Evolutionary conservation across 768 basidiomycete species (phyloP).

Genomic region (Galerina marginata): DNA sequence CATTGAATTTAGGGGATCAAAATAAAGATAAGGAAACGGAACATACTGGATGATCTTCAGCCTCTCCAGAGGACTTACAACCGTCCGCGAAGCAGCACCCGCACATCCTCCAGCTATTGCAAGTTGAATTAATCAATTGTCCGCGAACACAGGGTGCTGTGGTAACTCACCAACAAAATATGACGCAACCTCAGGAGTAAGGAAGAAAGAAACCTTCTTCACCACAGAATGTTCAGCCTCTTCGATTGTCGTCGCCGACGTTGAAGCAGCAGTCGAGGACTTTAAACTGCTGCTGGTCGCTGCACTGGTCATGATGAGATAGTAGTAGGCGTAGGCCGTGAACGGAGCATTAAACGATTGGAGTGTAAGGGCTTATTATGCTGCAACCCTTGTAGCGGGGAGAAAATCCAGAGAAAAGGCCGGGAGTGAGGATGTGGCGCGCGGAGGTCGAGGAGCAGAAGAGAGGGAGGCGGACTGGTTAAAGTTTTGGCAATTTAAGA

Average conservation of each 20-base stretch:
- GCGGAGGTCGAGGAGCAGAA: background rate
- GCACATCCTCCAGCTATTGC: conserved; percentile 58
- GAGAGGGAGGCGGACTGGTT: conserved; percentile 21
- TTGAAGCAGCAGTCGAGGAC: conserved; percentile 13
- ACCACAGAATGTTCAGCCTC: background rate
- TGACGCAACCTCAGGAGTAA: conserved; percentile 31
- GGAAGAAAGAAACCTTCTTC: conserved; percentile 17
- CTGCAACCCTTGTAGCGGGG: conserved; percentile 7
- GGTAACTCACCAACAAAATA: conserved; percentile 31
- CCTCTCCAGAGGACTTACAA: conserved; percentile 90
- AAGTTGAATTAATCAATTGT: conserved; percentile 10
- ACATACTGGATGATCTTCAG: conserved; percentile 96
- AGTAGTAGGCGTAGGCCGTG: conserved; percentile 11
- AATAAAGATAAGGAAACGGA: background rate
- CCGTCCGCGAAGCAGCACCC: conserved; percentile 80
- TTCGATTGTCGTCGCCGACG: conserved; percentile 10
- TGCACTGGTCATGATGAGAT: conserved; percentile 23
- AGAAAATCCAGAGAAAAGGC: background rate
- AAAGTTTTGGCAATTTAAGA: conserved; percentile 19
- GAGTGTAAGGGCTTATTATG: background rate
- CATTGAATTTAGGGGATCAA: conserved; percentile 10
- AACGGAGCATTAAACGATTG: conserved; percentile 23
- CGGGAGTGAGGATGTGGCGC: no score
- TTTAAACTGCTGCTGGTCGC: conserved; percentile 12
- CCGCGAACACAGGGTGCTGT: background rate